Evolutionary conservation across 345 rosid species (phyloP).

Genomic region (Erysimum cheiranthoides): DNA sequence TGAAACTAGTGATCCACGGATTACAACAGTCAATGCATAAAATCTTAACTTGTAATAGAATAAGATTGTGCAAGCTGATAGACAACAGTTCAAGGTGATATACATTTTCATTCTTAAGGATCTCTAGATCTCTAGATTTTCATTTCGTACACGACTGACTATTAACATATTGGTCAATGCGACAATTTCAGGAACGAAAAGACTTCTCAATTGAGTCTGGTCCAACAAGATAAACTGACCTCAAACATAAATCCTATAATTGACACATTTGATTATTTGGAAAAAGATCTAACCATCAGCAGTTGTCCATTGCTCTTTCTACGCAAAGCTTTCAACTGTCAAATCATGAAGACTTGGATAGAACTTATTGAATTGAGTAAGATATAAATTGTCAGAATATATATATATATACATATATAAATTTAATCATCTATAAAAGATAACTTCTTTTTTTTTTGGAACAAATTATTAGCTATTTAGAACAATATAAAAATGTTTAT

Average conservation of each 20-base stretch:
- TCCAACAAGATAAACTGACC: background rate
- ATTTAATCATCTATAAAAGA: too few relatives aligned
- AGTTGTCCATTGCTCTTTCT: slow-evolving; percentile 21
- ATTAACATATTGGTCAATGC: background rate
- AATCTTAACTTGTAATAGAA: background rate
- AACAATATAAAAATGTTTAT: too few relatives aligned
- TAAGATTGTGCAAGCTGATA: background rate
- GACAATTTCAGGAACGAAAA: background rate
- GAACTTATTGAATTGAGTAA: slow-evolving; percentile 25
- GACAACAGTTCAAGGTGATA: background rate
- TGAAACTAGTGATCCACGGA: slow-evolving; percentile 14
- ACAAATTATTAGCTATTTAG: too few relatives aligned
- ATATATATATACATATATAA: background rate
- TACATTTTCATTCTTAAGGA: background rate
- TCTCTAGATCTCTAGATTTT: background rate
- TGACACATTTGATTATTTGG: background rate
- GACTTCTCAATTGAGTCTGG: background rate
- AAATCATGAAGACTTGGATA: slow-evolving; percentile 34
- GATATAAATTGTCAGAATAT: slow-evolving; percentile 13
- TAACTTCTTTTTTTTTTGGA: too few relatives aligned
- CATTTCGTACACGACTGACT: background rate
- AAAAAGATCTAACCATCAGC: slow-evolving; percentile 16
- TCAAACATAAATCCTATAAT: slow-evolving; percentile 7
- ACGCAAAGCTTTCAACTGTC: slow-evolving; percentile 32
- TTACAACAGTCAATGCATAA: background rate